A percentile compares a stretch with the other conserved stretches of the same genome.
phyloP scores from a whole-genome alignment of 2,329 filamentous ascomycete genomes.

The Colletotrichum cuscutae region DNA sequence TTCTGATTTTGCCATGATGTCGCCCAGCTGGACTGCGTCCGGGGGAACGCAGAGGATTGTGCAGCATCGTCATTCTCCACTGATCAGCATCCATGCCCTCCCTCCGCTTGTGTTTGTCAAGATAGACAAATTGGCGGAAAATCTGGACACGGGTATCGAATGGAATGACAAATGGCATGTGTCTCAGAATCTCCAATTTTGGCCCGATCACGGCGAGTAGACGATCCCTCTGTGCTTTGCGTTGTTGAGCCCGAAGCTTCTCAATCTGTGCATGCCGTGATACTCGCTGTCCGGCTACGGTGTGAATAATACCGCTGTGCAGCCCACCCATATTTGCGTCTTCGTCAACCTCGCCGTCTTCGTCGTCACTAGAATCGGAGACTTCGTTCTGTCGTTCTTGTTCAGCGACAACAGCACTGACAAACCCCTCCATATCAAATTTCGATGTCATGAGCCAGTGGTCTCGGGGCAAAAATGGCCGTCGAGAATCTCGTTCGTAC shows the following conservation, averaged over 20 bases:
- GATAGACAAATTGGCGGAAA: conserved; percentile 89
- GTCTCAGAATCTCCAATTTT: conserved; percentile 88
- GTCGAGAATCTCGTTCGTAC: conserved; percentile 91
- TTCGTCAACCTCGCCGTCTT: conserved; percentile 42
- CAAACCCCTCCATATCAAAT: conserved; percentile 90
- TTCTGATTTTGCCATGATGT: conserved; percentile 83
- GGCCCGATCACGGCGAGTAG: conserved; percentile 84
- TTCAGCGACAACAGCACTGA: conserved; percentile 86
- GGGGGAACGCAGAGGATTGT: conserved; percentile 34
- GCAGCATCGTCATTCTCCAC: conserved; percentile 37
- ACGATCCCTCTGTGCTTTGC: conserved; percentile 74
- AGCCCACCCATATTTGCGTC: conserved; percentile 36
- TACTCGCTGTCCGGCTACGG: conserved; percentile 65
- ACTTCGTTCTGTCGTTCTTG: conserved; percentile 77
- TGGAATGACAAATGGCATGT: conserved; percentile 97
- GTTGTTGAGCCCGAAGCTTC: conserved; percentile 70
- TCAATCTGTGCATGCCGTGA: conserved; percentile 74
- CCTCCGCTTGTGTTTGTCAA: conserved; percentile 81
- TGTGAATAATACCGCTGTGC: conserved; percentile 38
- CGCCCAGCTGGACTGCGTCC: conserved; percentile 57
- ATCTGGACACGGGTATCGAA: conserved; percentile 92
- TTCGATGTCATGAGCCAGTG: conserved; percentile 94
- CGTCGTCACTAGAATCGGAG: conserved; percentile 51
- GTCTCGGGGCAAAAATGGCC: conserved; percentile 81
- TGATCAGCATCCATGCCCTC: conserved; percentile 65